phyloP scores from a whole-genome alignment of 352 stramenopile genomes.

The Chrysophaeum taylorii region DNA sequence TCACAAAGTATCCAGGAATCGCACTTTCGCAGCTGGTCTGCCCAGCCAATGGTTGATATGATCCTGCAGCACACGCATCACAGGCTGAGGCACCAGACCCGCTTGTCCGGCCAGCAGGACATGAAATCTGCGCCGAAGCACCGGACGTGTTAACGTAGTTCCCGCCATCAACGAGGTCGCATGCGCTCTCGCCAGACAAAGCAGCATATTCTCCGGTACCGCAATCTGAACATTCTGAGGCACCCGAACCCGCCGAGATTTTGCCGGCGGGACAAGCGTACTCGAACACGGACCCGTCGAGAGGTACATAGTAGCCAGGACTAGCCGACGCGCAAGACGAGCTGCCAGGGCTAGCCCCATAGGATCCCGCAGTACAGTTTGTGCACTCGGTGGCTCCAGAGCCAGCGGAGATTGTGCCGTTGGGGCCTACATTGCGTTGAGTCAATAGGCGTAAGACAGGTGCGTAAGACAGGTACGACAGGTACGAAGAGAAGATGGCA shows the following conservation, averaged over 20 bases:
- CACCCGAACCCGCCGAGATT: too few relatives aligned
- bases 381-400: too few relatives aligned
- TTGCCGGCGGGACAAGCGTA: too few relatives aligned
- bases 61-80: background rate
- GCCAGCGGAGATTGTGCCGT: too few relatives aligned
- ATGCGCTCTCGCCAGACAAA: background rate
- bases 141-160: background rate
- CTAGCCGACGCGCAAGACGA: too few relatives aligned
- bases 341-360: too few relatives aligned
- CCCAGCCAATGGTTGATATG: background rate
- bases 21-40: background rate
- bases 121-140: background rate
- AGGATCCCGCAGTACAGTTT: too few relatives aligned
- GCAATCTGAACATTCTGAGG: background rate
- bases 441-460: too few relatives aligned
- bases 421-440: too few relatives aligned
- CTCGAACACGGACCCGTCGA: too few relatives aligned
- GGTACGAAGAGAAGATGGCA: background rate
- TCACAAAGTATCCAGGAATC: background rate
- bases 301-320: too few relatives aligned
- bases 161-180: background rate
- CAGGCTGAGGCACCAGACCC: background rate
- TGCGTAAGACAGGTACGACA: too few relatives aligned
- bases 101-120: background rate
- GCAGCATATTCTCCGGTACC: background rate